phyloP scores from a whole-genome alignment of 1,139 yeast species.

The Nakaseomyces kungkrabaensis region DNA sequence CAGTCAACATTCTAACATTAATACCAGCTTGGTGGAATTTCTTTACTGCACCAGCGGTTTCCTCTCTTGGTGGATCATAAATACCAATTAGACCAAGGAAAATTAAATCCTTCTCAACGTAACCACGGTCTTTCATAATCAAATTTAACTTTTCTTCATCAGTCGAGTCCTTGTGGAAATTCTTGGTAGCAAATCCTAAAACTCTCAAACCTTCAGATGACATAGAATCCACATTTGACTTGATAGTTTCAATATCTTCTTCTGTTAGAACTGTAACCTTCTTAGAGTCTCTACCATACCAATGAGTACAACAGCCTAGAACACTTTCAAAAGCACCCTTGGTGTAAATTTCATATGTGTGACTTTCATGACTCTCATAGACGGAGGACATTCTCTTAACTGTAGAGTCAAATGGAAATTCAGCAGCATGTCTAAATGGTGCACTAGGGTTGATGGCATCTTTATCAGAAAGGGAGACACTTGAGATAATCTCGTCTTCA shows the following conservation, averaged over 20 bases:
- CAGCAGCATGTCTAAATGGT: slow-evolving; percentile 36
- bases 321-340: slow-evolving; percentile 89
- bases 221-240: slow-evolving; percentile 49
- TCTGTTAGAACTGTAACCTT: slow-evolving; percentile 43
- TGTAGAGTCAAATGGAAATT: slow-evolving; percentile 76
- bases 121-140: slow-evolving; percentile 17
- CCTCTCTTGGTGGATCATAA: slow-evolving; percentile 94
- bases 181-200: slow-evolving; percentile 57
- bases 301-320: slow-evolving; percentile 51
- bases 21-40: slow-evolving; percentile 84
- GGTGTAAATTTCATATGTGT: slow-evolving; percentile 49
- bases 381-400: slow-evolving; percentile 88
- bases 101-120: slow-evolving; percentile 63
- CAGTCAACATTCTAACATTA: slow-evolving; percentile 96
- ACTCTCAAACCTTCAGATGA: slow-evolving; percentile 86
- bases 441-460: slow-evolving; percentile 4
- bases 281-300: slow-evolving; percentile 45
- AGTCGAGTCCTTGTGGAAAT: slow-evolving; percentile 35
- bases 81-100: slow-evolving; percentile 87
- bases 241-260: slow-evolving; percentile 38
- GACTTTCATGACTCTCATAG: slow-evolving; percentile 42
- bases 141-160: slow-evolving; percentile 14
- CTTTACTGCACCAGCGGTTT: slow-evolving; percentile 65
- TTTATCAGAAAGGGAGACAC: not conserved
- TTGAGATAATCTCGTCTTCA: not conserved